Conservation (phyloP, 768 basidiomycete genomes). For the Boletus rubropictus region DNA sequence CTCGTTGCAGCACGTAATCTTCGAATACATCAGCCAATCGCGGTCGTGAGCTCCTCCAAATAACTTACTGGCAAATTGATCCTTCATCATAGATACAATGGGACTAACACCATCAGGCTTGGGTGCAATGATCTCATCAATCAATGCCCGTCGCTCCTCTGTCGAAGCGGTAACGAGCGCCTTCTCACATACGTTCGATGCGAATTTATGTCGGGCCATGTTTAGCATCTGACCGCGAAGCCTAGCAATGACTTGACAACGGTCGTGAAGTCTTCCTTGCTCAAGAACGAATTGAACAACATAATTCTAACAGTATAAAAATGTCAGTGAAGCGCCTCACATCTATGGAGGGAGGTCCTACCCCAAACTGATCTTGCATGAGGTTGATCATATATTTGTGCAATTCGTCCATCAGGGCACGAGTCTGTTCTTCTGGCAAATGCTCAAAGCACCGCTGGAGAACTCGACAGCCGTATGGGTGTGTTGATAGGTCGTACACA, state of each 20-base stretch:
- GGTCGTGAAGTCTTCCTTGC: conserved; percentile 67
- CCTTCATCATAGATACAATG: conserved; percentile 73
- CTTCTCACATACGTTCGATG: conserved; percentile 94
- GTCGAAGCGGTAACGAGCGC: conserved; percentile 63
- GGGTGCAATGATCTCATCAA: conserved; percentile 74
- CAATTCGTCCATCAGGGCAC: conserved; percentile 76
- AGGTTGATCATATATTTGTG: conserved; percentile 63
- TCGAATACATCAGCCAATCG: conserved; percentile 1
- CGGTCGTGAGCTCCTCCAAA: not conserved
- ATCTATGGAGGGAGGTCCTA: conserved; percentile 32
- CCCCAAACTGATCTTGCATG: conserved; percentile 90
- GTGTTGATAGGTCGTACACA: conserved; percentile 75
- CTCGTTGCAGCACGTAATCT: conserved; percentile 87
- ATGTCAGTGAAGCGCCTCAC: conserved; percentile 3
- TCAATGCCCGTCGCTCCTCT: conserved; percentile 60
- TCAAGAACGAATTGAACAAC: conserved; percentile 93
- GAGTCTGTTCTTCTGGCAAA: conserved; percentile 60
- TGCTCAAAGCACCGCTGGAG: conserved; percentile 90
- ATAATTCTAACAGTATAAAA: conserved; percentile 61
- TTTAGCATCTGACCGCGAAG: conserved; percentile 73
- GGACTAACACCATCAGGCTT: conserved; percentile 61
- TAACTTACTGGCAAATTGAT: conserved; percentile 79
- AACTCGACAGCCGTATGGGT: conserved; percentile 92
- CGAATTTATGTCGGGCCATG: conserved; percentile 86
- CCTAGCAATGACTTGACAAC: conserved; percentile 55